These are phyloP conservation scores for Hemerocallis citrina DNA, from an alignment of 106 monocot species.

Conservation along the genomic window DNA sequence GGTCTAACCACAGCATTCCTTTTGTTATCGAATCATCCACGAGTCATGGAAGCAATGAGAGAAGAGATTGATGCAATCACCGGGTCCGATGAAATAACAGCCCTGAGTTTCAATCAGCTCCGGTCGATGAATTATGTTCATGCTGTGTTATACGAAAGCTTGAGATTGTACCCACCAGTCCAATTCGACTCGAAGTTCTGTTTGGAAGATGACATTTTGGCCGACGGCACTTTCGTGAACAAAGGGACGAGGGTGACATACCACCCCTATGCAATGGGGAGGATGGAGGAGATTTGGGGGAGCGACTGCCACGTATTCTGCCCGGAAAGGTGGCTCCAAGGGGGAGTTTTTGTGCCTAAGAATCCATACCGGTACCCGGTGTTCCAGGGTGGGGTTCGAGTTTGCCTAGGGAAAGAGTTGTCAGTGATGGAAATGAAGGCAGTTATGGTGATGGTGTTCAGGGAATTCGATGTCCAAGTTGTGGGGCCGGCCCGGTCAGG, in stretches of 20 bases:
- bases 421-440: constrained; percentile 46
- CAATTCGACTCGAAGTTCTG: constrained; percentile 65
- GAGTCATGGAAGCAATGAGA: constrained; percentile 16
- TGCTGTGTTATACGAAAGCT: constrained; percentile 60
- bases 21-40: constrained; percentile 19
- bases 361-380: constrained; percentile 39
- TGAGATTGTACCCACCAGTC: constrained; percentile 65
- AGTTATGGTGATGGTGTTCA: constrained; percentile 34
- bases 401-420: constrained; percentile 48
- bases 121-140: constrained; percentile 61
- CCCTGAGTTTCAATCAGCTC: constrained; percentile 20
- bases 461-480: constrained; percentile 19
- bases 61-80: constrained; percentile 21
- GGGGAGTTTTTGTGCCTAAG: constrained; percentile 22
- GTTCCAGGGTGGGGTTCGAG: constrained; percentile 37
- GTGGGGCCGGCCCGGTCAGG: background rate
- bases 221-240: constrained; percentile 39
- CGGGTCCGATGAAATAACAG: background rate
- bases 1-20: constrained; percentile 36
- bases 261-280: constrained; percentile 53
- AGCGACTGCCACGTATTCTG: constrained; percentile 22
- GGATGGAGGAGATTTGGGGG: constrained; percentile 51
- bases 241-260: constrained; percentile 37
- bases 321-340: constrained; percentile 41
- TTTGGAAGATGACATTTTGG: constrained; percentile 40